Percentiles rank a stretch among this genome's conserved stretches.
These are phyloP conservation scores for Cryptosporidium sp. DNA, from an alignment of 169 alveolate genomes.

Conservation along the genomic window DNA sequence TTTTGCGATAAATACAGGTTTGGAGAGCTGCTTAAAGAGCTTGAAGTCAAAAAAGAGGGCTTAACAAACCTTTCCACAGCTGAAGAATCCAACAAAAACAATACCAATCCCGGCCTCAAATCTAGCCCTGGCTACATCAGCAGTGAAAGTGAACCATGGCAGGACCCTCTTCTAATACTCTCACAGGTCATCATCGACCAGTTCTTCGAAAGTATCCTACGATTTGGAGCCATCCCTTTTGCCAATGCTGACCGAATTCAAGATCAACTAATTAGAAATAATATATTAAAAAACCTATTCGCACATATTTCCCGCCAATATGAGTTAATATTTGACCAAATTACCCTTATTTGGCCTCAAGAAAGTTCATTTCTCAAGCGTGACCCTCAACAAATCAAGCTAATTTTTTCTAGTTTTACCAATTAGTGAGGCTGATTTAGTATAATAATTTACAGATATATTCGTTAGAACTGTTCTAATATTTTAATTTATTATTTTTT, in stretches of 20 bases:
- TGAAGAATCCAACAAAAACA: neutral
- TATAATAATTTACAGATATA: neutral
- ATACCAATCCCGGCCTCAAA: neutral
- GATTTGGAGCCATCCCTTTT: slow-evolving; percentile 63
- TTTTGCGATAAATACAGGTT: slow-evolving; percentile 34
- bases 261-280: slow-evolving; percentile 12
- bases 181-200: slow-evolving; percentile 67
- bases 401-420: neutral
- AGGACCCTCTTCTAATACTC: slow-evolving; percentile 60
- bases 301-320: slow-evolving; percentile 28
- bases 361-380: slow-evolving; percentile 16
- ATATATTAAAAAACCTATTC: neutral
- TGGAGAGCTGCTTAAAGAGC: slow-evolving; percentile 34
- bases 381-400: neutral
- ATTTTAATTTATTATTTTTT: neutral
- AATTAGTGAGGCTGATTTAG: neutral
- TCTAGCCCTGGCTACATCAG: neutral
- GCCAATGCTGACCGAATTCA: slow-evolving; percentile 49
- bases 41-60: neutral
- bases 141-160: neutral
- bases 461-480: too few species aligned
- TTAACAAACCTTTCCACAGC: neutral
- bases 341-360: slow-evolving; percentile 35
- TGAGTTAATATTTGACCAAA: slow-evolving; percentile 20
- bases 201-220: slow-evolving; percentile 49